Conservation (phyloP, 2,329 filamentous ascomycete genomes). For the Ophiobolus disseminans region DNA sequence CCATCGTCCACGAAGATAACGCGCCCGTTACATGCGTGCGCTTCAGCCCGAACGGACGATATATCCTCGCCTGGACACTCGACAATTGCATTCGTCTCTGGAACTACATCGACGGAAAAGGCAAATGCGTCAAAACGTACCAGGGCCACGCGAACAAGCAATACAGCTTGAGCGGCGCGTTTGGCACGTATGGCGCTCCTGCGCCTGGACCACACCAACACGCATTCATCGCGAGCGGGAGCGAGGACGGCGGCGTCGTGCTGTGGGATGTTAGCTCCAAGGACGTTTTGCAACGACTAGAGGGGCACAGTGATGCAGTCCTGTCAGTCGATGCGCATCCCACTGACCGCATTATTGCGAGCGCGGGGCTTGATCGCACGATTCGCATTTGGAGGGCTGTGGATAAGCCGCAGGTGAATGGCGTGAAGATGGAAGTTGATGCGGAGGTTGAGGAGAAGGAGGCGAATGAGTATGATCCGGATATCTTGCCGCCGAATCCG, state of each 20-base stretch:
- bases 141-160: constrained; percentile 86
- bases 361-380: constrained; percentile 67
- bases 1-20: constrained; percentile 95
- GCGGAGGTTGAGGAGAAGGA: neutral
- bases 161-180: constrained; percentile 85
- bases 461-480: constrained; percentile 25
- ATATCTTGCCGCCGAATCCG: constrained; percentile 28
- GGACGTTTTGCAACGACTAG: constrained; percentile 73
- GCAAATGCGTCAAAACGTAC: constrained; percentile 94
- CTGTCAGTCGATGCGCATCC: constrained; percentile 67
- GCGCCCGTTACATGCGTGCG: constrained; percentile 86
- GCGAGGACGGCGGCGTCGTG: constrained; percentile 84
- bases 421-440: neutral
- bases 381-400: constrained; percentile 63
- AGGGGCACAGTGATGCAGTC: constrained; percentile 64
- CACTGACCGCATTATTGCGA: constrained; percentile 63
- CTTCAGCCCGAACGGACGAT: constrained; percentile 94
- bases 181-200: constrained; percentile 67
- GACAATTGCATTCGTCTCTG: constrained; percentile 90
- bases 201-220: constrained; percentile 24
- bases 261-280: constrained; percentile 93
- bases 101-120: constrained; percentile 92
- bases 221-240: constrained; percentile 80
- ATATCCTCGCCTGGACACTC: constrained; percentile 87
- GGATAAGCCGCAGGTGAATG: neutral